Percentiles rank a stretch among this genome's conserved stretches.
Evolutionary conservation across 2,329 filamentous ascomycete species (phyloP).

Genomic region (Colletotrichum destructivum): DNA sequence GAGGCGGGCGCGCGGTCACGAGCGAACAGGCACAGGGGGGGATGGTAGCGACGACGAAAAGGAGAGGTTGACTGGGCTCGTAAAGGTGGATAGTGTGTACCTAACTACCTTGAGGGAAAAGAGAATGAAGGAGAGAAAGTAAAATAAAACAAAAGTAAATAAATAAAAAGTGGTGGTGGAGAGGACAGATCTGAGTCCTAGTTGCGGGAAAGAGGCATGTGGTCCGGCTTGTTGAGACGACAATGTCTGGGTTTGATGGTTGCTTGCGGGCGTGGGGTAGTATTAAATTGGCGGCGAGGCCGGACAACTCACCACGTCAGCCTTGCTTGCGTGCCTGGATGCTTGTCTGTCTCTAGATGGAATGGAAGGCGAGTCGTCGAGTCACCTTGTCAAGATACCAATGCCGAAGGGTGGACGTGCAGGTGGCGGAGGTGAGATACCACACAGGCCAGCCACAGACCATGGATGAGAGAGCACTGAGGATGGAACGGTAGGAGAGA

Average conservation of each 20-base stretch:
- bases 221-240: conserved; percentile 36
- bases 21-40: conserved; percentile 36
- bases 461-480: too few relatives aligned
- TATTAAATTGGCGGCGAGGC: conserved; percentile 8
- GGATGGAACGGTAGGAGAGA: background rate
- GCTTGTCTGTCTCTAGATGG: background rate
- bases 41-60: conserved; percentile 23
- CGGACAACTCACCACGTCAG: conserved; percentile 16
- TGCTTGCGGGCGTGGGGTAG: conserved; percentile 29
- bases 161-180: background rate
- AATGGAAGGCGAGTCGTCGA: too few relatives aligned
- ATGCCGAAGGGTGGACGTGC: background rate
- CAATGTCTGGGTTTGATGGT: conserved; percentile 17
- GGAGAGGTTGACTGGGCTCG: conserved; percentile 4
- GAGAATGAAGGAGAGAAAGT: too few relatives aligned
- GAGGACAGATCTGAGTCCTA: conserved; percentile 28
- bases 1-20: conserved; percentile 25
- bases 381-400: background rate
- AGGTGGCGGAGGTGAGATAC: too few relatives aligned
- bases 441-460: too few relatives aligned
- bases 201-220: conserved; percentile 28
- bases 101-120: too few relatives aligned
- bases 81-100: conserved; percentile 9
- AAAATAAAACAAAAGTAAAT: background rate
- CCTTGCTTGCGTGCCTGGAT: background rate